Base-by-base conservation (phyloP, 345 rosid genomes). In the Salix koriyanagi region DNA sequence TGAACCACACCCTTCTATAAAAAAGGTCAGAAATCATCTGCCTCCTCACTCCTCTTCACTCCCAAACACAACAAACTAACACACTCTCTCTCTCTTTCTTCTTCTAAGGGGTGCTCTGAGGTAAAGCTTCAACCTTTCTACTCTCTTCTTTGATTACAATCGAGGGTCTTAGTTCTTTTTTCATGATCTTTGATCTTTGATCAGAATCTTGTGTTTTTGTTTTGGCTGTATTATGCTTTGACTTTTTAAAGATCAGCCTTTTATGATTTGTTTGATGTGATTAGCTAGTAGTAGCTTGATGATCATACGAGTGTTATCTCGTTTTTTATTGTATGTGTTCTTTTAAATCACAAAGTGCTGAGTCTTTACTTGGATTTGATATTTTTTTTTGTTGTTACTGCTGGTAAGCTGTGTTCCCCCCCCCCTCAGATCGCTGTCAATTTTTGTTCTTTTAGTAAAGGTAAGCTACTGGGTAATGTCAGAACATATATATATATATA, bases 31-130 rank as follows among this genome's bases (percentile, higher is more conserved):
- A 44, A 18, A 42, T 6, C 19, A 34, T 26, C 9, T 15, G n/a
- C 5, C 54, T 37, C 4, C 2, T 5, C 52, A 14, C 56, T 32
- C 73, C 7, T 19, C 18, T 28, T 37, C 67, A 12, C 50, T 52
- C 50, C 21, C 13, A 11, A 42, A 21, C 26, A 23, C 44, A 37
- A 11, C 54, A 42, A 23, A 37, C 9, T 7, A 2, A 4, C 50
- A 41, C 2, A 1, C 68, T 2, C 37, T 72, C 69, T 44, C 64
- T 30, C 9, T n/a, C 64, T 65, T 34, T 71, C 71, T 71, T 77
- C 16, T 6, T 78, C 8, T 14, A 16, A 39, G 82, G 82, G 82
- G 82, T 54, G 79, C 4, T 70, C 82, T 75, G 82, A 75, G 82
- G 82, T 79, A 37, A 14, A 8, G n/a, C 58, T 11, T 68, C 16